Evolutionary conservation across 164 flowering plant species (phyloP).

Genomic region (Chimonanthus praecox): DNA sequence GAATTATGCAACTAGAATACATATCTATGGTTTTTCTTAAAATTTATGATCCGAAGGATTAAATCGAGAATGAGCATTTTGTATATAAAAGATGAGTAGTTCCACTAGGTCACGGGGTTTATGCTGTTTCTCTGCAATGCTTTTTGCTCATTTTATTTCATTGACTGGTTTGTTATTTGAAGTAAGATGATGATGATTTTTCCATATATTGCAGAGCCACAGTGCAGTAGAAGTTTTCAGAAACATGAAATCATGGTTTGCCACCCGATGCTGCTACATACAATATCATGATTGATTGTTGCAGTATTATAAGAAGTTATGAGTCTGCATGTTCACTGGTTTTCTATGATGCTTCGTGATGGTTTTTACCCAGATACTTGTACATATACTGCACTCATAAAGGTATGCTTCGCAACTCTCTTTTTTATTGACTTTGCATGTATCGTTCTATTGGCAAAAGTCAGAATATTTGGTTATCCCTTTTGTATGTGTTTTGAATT

Average conservation of each 20-base stretch:
- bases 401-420: slow-evolving; percentile 38
- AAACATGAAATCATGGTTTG: slow-evolving; percentile 46
- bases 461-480: no score
- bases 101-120: background rate
- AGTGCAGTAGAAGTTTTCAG: slow-evolving; percentile 54
- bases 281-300: slow-evolving; percentile 76
- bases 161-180: background rate
- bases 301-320: slow-evolving; percentile 43
- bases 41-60: background rate
- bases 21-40: background rate
- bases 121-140: background rate
- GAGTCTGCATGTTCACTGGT: slow-evolving; percentile 62
- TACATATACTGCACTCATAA: slow-evolving; percentile 59
- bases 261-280: slow-evolving; percentile 57
- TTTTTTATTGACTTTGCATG: background rate
- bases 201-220: slow-evolving; percentile 45
- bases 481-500: no score
- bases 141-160: background rate
- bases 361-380: slow-evolving; percentile 43
- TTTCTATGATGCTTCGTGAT: slow-evolving; percentile 74
- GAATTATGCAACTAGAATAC: background rate
- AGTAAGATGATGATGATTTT: background rate
- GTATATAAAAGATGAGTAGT: no score
- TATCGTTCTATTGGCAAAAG: background rate
- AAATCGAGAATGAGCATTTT: background rate